These are phyloP conservation scores for Geotrichum aggregatum DNA, from an alignment of 1,139 yeast genomes.

Conservation along the genomic window DNA sequence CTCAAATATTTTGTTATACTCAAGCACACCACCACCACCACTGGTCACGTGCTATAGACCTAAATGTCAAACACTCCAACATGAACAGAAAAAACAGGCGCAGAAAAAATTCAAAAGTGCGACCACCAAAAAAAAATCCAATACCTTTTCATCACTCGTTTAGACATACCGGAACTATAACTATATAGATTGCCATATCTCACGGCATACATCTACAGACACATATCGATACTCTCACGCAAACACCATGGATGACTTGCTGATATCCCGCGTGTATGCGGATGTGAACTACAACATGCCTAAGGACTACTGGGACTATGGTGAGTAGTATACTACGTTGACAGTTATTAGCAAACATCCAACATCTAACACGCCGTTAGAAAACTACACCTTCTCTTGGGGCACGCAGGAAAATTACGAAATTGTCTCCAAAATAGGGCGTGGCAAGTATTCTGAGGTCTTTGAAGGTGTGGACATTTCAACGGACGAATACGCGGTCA, in stretches of 20 bases:
- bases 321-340: slow-evolving; percentile 26
- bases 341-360: not conserved
- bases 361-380: slow-evolving; percentile 18
- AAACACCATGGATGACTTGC: slow-evolving; percentile 1
- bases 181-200: too few species aligned
- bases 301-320: slow-evolving; percentile 83
- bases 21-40: too few species aligned
- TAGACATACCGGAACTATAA: too few species aligned
- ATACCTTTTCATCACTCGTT: too few species aligned
- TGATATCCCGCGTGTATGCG: slow-evolving; percentile 70
- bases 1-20: too few species aligned
- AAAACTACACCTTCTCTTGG: slow-evolving; percentile 45
- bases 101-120: too few species aligned
- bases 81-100: too few species aligned
- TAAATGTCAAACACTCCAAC: too few species aligned
- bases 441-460: slow-evolving; percentile 94
- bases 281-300: slow-evolving; percentile 73
- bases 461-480: slow-evolving; percentile 62
- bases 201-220: too few species aligned
- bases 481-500: slow-evolving; percentile 46
- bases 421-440: slow-evolving; percentile 78
- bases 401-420: slow-evolving; percentile 71
- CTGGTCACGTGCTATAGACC: too few species aligned
- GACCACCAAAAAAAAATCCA: too few species aligned
- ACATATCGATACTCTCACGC: too few species aligned